Evolutionary conservation across 129 eudicot genomes (phyloP).

Genomic region (Heracleum sosnowskyi): DNA sequence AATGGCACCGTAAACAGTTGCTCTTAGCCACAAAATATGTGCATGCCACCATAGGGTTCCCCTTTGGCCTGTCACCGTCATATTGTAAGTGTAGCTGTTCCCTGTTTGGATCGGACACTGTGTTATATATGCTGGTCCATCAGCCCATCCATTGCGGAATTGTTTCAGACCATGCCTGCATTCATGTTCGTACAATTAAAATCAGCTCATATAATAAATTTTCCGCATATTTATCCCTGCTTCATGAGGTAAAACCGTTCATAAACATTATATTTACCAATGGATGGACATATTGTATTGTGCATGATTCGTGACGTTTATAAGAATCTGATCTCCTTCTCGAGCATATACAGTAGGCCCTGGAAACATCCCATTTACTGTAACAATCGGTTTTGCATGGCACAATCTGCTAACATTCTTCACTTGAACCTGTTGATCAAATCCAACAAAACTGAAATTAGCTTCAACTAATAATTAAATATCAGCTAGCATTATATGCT

Average conservation of each 20-base stretch:
- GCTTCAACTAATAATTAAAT: neutral
- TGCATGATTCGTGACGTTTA: slow-evolving; percentile 33
- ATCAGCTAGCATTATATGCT: neutral
- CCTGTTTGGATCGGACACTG: slow-evolving; percentile 42
- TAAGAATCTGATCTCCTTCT: slow-evolving; percentile 44
- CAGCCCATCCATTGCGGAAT: slow-evolving; percentile 46
- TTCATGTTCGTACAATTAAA: neutral
- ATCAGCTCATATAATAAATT: neutral
- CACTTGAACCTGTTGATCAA: slow-evolving; percentile 33
- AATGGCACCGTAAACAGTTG: slow-evolving; percentile 47
- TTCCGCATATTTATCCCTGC: neutral
- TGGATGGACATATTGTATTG: slow-evolving; percentile 39
- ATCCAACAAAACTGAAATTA: neutral
- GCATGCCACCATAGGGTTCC: slow-evolving; percentile 53
- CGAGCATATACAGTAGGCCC: slow-evolving; percentile 50
- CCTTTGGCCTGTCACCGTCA: slow-evolving; percentile 35
- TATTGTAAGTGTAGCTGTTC: slow-evolving; percentile 31
- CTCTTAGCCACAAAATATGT: slow-evolving; percentile 44
- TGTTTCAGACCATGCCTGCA: slow-evolving; percentile 48
- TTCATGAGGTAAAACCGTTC: neutral
- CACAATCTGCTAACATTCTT: slow-evolving; percentile 47
- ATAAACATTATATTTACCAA: slow-evolving; percentile 19
- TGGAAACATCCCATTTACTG: slow-evolving; percentile 38
- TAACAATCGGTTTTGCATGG: slow-evolving; percentile 46
- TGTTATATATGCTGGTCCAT: slow-evolving; percentile 46